These are phyloP conservation scores for Cyclotella atomus DNA, from an alignment of 108 stramenopile species.

Conservation along the genomic window DNA sequence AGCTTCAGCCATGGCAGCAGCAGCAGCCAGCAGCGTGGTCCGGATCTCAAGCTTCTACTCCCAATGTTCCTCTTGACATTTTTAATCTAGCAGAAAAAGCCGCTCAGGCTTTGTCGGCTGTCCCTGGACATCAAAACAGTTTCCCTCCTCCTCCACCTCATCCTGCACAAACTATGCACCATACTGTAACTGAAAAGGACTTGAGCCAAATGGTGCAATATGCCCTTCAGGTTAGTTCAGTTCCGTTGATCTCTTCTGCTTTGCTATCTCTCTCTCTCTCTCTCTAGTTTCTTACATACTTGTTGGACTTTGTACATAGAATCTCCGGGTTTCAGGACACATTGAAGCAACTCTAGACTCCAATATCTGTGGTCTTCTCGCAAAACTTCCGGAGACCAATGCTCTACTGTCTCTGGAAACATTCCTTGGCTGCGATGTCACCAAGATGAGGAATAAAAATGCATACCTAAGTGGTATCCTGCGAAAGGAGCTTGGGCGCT, in stretches of 20 bases:
- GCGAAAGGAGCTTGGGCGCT: slow-evolving; percentile 70
- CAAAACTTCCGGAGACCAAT: slow-evolving; percentile 68
- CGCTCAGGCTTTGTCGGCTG: slow-evolving; percentile 63
- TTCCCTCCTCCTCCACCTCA: slow-evolving; percentile 26
- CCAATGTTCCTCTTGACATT: slow-evolving; percentile 57
- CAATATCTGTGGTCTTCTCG: slow-evolving; percentile 72
- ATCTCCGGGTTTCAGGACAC: slow-evolving; percentile 74
- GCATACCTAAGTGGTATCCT: slow-evolving; percentile 80
- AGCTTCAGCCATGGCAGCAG: background rate
- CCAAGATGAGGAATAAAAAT: slow-evolving; percentile 71
- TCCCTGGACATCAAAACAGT: slow-evolving; percentile 18
- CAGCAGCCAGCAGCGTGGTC: background rate
- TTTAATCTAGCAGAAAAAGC: slow-evolving; percentile 81
- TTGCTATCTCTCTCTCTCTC: too few species aligned
- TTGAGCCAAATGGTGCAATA: slow-evolving; percentile 66
- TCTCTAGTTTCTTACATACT: too few species aligned
- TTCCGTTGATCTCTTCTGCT: too few species aligned
- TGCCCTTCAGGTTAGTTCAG: too few species aligned
- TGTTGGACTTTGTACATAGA: too few species aligned
- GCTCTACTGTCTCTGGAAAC: slow-evolving; percentile 68
- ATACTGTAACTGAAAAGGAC: slow-evolving; percentile 58
- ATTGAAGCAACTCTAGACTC: slow-evolving; percentile 65
- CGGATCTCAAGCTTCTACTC: background rate
- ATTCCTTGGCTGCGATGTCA: slow-evolving; percentile 69
- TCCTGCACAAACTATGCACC: background rate